Evolutionary conservation across 2,329 filamentous ascomycete species (phyloP), one percentile per base, ranked within the genome.

Genomic region (Penicillium sp.): DNA sequence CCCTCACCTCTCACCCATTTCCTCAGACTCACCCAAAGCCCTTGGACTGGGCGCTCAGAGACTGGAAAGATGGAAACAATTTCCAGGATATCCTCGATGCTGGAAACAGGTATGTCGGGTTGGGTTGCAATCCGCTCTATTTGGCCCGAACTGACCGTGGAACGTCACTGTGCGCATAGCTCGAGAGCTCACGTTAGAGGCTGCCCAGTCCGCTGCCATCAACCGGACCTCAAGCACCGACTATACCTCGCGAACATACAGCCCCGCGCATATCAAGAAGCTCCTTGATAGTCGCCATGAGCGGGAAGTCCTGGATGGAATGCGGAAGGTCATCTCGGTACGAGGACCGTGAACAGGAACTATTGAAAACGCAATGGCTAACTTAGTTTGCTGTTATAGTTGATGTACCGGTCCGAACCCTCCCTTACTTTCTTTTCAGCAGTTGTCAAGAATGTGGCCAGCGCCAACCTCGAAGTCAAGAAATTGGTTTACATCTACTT

Each of bases 401-500:
- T 97, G 89, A 96, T 96, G 86, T 97, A 97, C 78, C 87, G 87
- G 65, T 87, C 90, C 67, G 90, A 95, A 73, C 88, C 91, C 65
- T 96, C 92, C 57, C 82, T 96, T 2, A 87, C 90, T 23, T 96
- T 93, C 82, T 99, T 99, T 81, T 96, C 93, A n/a, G 90, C 92
- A 25, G 90, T 99, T 54, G 91, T 99, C 74, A 99, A 99, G 79
- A 99, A 97, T 68, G 91, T 97, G 58, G 93, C 93, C 29, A 96
- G 91, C 38, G 89, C 92, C 15, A 96, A 92, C 68, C 83, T 97
- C 68, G 92, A 96, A 70, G 92, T 97, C 75, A 95, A 97, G 78
- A 97, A 97, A 76, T 86, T 99, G 55, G 94, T 99, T 61, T 99
- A 99, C 80, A 96, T 97, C 72, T 99, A 97, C 77, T 87, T 99